These are phyloP conservation scores for Panus rudis DNA, from an alignment of 768 basidiomycete species.

Conservation along the genomic window DNA sequence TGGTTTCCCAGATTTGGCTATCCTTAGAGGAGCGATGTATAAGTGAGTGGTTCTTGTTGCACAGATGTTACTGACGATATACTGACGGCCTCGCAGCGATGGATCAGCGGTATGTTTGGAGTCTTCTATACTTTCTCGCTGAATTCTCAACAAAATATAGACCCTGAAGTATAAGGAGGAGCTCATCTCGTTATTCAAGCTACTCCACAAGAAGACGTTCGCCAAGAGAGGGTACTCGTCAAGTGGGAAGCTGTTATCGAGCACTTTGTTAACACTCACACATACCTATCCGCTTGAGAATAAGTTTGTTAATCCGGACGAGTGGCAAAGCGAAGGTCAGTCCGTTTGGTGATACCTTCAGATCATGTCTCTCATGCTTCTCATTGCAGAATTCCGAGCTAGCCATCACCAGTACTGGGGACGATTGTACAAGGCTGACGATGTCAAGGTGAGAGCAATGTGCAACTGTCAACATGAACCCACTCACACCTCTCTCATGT, in stretches of 20 bases:
- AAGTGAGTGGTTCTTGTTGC: slow-evolving; percentile 44
- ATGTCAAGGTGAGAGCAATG: slow-evolving; percentile 51
- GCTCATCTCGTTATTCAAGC: slow-evolving; percentile 50
- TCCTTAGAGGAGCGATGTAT: slow-evolving; percentile 73
- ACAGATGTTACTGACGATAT: neutral
- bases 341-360: neutral
- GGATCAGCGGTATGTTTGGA: slow-evolving; percentile 2
- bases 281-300: slow-evolving; percentile 79
- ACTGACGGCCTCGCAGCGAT: slow-evolving; percentile 55
- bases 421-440: slow-evolving; percentile 60
- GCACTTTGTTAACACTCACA: slow-evolving; percentile 65
- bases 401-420: slow-evolving; percentile 79
- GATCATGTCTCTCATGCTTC: neutral
- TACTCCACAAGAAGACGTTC: slow-evolving; percentile 63
- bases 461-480: slow-evolving; percentile 48
- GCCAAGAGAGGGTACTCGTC: slow-evolving; percentile 81
- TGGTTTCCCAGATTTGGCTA: slow-evolving; percentile 52
- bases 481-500: neutral
- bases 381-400: slow-evolving; percentile 49
- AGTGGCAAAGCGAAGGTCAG: slow-evolving; percentile 68
- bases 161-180: slow-evolving; percentile 57
- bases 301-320: slow-evolving; percentile 70
- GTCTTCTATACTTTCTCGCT: slow-evolving; percentile 2
- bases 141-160: slow-evolving; percentile 30
- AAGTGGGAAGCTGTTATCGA: slow-evolving; percentile 70